Evolutionary conservation across 768 basidiomycete genomes (phyloP), one percentile per base, ranked within the genome.

Genomic region (Lentinula sp.): DNA sequence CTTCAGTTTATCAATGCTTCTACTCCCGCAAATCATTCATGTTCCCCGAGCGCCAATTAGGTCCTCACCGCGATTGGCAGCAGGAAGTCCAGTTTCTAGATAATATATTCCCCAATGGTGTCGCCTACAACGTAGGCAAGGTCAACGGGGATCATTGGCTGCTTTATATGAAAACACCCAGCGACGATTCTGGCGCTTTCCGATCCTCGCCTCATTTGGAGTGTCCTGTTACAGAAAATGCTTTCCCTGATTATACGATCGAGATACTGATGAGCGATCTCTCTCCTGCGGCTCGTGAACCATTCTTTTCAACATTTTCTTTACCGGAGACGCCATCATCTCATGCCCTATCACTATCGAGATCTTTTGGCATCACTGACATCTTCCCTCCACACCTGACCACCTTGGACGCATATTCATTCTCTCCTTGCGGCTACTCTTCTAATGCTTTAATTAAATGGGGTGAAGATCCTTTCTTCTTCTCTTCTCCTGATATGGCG

Each of bases 61-160:
- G 94, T 3, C 95, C 95, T 15, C 97, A 99, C 75, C 81, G 85
- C 60, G 91, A 94, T 68, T 99, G 97, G 97, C 85, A 85, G 62
- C 83, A 91, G 60, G 97, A 99, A 76, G 90, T 98, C 68, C 84
- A 86, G 61, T 98, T 86, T 70, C 80, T 99, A 55, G 96, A 99
- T 70, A 84, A 84, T 63, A 87, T 95, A 63, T 98, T 99, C 73
- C 80, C 82, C 66, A 83, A 85, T 71, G 95, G 95, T 52, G 85
- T 93, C 6, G 97, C 95, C 3, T 99, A 99, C 77, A 95, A 93
- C 35, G 88, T 98, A 63, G 97, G 97, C 61, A 95, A 95, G 69
- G 91, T 96, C 73, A 99, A 99, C 73, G 93, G 96, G 52, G 95
- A 98, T 73, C 97, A 99, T 76, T 99, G 97, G 97, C 76, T 98